Percentiles rank a stretch among this genome's conserved stretches.
These are phyloP conservation scores for Starmerella davenportii DNA, from an alignment of 805 yeast species.

Conservation along the genomic window DNA sequence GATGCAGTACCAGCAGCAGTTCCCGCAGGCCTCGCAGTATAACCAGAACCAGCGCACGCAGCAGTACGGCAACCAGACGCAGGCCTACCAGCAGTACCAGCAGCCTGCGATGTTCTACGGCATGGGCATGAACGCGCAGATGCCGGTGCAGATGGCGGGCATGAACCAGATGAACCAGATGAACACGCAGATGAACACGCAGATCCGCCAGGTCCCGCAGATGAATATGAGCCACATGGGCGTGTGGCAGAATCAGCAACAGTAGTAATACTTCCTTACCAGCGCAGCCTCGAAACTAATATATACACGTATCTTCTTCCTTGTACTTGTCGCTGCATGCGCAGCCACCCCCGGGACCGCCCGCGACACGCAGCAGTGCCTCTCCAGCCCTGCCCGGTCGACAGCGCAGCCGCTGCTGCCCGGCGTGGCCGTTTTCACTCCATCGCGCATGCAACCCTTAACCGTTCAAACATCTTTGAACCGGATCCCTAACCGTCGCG, in stretches of 20 bases:
- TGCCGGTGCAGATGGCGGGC: conserved; percentile 14
- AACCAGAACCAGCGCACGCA: conserved; percentile 10
- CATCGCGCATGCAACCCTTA: too few relatives aligned
- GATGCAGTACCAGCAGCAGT: conserved; percentile 15
- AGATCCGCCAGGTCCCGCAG: conserved; percentile 16
- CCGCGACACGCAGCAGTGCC: too few relatives aligned
- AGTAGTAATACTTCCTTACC: too few relatives aligned
- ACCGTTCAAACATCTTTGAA: too few relatives aligned
- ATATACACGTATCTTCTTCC: too few relatives aligned
- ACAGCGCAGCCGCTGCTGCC: too few relatives aligned
- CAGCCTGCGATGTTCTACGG: conserved; percentile 14
- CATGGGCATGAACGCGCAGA: conserved; percentile 13
- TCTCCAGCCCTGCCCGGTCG: too few relatives aligned
- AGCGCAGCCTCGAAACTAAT: too few relatives aligned
- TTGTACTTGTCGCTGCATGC: too few relatives aligned
- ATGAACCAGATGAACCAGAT: conserved; percentile 13
- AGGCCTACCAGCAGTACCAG: conserved; percentile 11
- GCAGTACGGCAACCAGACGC: conserved; percentile 11
- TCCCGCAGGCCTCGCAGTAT: conserved; percentile 16
- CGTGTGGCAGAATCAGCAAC: conserved; percentile 16
- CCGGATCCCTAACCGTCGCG: too few relatives aligned
- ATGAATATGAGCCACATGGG: conserved; percentile 16
- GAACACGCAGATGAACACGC: conserved; percentile 12
- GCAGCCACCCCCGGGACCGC: too few relatives aligned
- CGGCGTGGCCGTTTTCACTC: too few relatives aligned